These are phyloP conservation scores for Chiua virens DNA, from an alignment of 768 basidiomycete genomes.

Conservation along the genomic window DNA sequence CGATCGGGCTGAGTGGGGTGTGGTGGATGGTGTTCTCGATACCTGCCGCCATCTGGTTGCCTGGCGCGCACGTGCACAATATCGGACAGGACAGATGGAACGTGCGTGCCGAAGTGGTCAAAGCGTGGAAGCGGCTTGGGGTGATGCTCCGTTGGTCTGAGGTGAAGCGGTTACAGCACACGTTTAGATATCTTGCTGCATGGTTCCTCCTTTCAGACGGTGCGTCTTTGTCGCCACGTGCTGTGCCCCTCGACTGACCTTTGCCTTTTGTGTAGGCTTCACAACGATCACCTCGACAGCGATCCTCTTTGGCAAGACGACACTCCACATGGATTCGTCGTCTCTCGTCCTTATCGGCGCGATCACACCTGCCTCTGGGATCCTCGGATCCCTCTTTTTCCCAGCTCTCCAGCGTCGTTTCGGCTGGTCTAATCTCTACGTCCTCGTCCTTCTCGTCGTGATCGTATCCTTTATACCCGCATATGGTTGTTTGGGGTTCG, in stretches of 20 bases:
- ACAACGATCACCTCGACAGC: conserved; percentile 92
- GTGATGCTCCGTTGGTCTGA: conserved; percentile 74
- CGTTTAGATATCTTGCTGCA: conserved; percentile 86
- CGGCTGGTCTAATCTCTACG: conserved; percentile 63
- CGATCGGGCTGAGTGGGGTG: conserved; percentile 79
- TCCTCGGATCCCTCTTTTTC: conserved; percentile 81
- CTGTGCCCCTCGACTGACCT: not conserved
- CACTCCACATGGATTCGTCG: conserved; percentile 75
- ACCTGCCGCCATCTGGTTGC: conserved; percentile 76
- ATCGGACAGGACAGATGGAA: conserved; percentile 38
- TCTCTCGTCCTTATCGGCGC: conserved; percentile 79
- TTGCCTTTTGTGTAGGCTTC: conserved; percentile 38
- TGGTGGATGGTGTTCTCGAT: conserved; percentile 89
- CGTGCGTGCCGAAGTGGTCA: conserved; percentile 49
- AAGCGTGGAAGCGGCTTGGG: conserved; percentile 76
- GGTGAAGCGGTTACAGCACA: conserved; percentile 72
- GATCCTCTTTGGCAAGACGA: conserved; percentile 88
- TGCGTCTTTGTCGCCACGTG: conserved; percentile 30
- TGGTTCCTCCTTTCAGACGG: conserved; percentile 96
- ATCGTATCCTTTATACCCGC: conserved; percentile 67
- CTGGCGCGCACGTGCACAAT: conserved; percentile 31
- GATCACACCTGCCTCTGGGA: conserved; percentile 75
- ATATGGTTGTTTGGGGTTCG: conserved; percentile 83
- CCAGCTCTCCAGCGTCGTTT: conserved; percentile 68
- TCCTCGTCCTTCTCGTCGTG: conserved; percentile 67